Evolutionary conservation across 2,329 filamentous ascomycete genomes (phyloP), one percentile per base, ranked within the genome.

Genomic region (Xylaria sp.): DNA sequence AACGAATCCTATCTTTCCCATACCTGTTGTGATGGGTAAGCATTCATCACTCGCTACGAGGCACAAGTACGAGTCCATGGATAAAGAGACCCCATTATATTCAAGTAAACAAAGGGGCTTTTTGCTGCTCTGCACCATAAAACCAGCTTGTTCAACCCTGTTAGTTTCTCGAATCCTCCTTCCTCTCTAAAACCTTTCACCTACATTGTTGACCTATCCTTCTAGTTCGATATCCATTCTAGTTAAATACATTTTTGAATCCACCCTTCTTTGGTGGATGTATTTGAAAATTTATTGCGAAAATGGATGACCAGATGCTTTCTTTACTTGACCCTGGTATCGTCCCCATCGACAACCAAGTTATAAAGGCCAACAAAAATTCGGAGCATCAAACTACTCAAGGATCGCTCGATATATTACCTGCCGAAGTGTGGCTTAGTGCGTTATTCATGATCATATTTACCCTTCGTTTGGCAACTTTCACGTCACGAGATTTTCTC

Each of bases 341-440:
- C 23, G 25, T 3, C 28, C 5, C 12, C 28, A 15, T 23, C 15
- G 18, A 39, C 25, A 60, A 28, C 20, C 43, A 50, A 30, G 12
- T 18, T 3, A 13, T 28, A 34, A 20, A 4, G 8, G 36, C 20
- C 4, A 30, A 20, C 18, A 23, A 8, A 32, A 4, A 10, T 10
- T 7, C 28, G 12, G n/a, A 9, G 7, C 13, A 4, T 8, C 56
- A 59, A 10, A 30, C n/a, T 32, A 34, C 20, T 6, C 5, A 8
- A 28, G 32, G 23, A 30, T 4, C 2, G 3, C 20, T 30, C 3
- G 23, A 3, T 9, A 12, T 2, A 2, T 7, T 63, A 2, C 43
- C 32, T 3, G 5, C 41, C 10, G 61, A 64, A n/a, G 1, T 63
- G 1, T 63, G 60, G 60, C 52, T 57, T 6, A 10, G 43, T 46